phyloP scores from a whole-genome alignment of 1,284 basidiomycete genomes.

The Mrakiaceae sp. region DNA sequence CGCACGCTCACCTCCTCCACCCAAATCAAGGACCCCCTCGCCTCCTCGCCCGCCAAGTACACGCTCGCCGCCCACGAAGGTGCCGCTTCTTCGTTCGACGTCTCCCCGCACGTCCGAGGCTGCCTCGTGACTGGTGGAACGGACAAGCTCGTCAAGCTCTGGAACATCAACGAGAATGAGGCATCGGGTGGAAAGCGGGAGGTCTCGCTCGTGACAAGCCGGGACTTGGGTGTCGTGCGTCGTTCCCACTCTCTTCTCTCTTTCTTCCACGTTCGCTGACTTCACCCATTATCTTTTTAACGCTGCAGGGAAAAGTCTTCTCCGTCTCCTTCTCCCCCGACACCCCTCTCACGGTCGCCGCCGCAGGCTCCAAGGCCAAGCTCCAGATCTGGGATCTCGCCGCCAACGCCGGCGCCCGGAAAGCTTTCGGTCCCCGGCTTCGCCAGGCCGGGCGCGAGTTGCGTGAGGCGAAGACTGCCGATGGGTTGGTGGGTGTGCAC shows the following conservation, averaged over 20 bases:
- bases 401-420: conserved; percentile 61
- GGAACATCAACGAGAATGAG: conserved; percentile 62
- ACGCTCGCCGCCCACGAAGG: conserved; percentile 91
- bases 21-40: conserved; percentile 30
- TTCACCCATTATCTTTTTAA: conserved; percentile 6
- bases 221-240: conserved; percentile 88
- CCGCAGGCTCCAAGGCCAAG: conserved; percentile 83
- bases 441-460: conserved; percentile 54
- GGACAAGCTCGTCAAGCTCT: conserved; percentile 87
- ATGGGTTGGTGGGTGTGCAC: conserved; percentile 55
- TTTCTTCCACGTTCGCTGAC: not conserved
- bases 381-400: conserved; percentile 91
- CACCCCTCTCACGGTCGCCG: conserved; percentile 84
- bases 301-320: conserved; percentile 80
- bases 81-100: conserved; percentile 80
- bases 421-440: conserved; percentile 63
- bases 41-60: conserved; percentile 48
- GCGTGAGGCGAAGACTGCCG: conserved; percentile 50
- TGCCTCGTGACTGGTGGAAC: conserved; percentile 86
- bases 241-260: not conserved
- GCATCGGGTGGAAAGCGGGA: conserved; percentile 53
- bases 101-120: conserved; percentile 82
- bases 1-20: conserved; percentile 64
- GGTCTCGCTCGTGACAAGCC: conserved; percentile 74
- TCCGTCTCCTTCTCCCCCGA: conserved; percentile 83